Base-by-base conservation (phyloP, 768 basidiomycete species). In the Lyophyllum decastes region DNA sequence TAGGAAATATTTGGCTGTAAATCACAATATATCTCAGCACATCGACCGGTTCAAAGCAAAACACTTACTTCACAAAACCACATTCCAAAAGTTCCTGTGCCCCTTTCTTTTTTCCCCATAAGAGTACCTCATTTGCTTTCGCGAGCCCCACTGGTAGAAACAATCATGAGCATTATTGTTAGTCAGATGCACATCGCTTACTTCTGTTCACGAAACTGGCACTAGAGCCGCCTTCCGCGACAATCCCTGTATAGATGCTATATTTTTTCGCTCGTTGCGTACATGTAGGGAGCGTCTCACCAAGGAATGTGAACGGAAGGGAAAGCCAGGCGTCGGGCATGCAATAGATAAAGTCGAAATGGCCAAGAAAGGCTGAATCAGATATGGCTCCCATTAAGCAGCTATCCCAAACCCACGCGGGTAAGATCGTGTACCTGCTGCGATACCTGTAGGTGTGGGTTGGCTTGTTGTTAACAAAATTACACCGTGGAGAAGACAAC, bases 301-400 rank as follows among this genome's bases (percentile, higher is more conserved):
- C 88, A 21, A 91, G 68, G 62, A 88, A 87, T 0, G 87, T 79
- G 66, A 91, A 90, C 0, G 87, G 88, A 0, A 84, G 77, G 34
- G 82, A 82, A 4, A 91, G 67, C 83, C 85, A 90, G 0, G 75
- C 79, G 55, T 77, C 73, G 2, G 85, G 83, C 58, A 89, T 68
- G 24, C 82, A 78, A 61, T 88, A 90, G 25, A 91, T 84, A 61
- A 91, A 88, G 68, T 91, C 89, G 58, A 89, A 89, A 57, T 87
- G 82, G 1, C 88, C 87, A n/a, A 88, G 71, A 63, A 85, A 82
- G 2, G 83, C 88, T 87, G 59, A 38, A 30, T 40, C 22, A 1
- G 16, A 19, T 16, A 2, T 4, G 26, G 24, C n/a, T 56, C 16
- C 26, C 27, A 45, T 57, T 17, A 19, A 24, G 7, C 26, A n/a